Evolutionary conservation across 257 asterid genomes (phyloP), one percentile per base, ranked within the genome.

Genomic region (Gentiana straminea): DNA sequence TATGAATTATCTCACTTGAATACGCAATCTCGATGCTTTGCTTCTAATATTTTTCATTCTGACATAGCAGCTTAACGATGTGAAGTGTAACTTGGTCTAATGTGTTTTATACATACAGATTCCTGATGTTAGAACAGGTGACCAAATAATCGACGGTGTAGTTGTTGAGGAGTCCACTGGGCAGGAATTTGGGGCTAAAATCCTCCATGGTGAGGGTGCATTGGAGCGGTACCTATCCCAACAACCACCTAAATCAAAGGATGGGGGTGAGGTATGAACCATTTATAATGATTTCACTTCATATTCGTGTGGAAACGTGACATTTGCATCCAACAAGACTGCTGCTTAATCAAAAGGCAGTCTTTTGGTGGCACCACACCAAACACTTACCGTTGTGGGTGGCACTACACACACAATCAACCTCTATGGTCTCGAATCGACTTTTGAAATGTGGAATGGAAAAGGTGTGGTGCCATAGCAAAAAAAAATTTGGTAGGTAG

Each of bases 81-180:
- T 54, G 64, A 46, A 13, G 35, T 62, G 36, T 52, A 34, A 2
- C 12, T 15, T 36, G 35, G 3, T 43, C 35, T 24, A 7, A 8
- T 3, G 10, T 53, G 24, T 44, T 50, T 13, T 76, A 49, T 34
- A 35, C 44, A n/a, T 75, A 72, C 81, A 92, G 98, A 88, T 92
- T 63, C 98, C 97, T 48, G 98, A 92, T 74, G 76, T 67, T 36
- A 85, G 97, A 76, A 81, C 86, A 4, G 98, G 94, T 8, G 83
- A 83, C 46, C 84, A 88, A 60, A 70, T 88, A 60, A 92, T 92
- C 58, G 97, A 92, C 51, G 95, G 83, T 5, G 97, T 85, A 43
- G 64, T 88, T 51, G 98, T 92, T 33, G 97, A 92, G 55, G 75
- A 71, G 60, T 95, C 85, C 51, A 86, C 75, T 63, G 77, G 69